phyloP scores from a whole-genome alignment of 768 basidiomycete genomes.

The Suillus ampliporus region DNA sequence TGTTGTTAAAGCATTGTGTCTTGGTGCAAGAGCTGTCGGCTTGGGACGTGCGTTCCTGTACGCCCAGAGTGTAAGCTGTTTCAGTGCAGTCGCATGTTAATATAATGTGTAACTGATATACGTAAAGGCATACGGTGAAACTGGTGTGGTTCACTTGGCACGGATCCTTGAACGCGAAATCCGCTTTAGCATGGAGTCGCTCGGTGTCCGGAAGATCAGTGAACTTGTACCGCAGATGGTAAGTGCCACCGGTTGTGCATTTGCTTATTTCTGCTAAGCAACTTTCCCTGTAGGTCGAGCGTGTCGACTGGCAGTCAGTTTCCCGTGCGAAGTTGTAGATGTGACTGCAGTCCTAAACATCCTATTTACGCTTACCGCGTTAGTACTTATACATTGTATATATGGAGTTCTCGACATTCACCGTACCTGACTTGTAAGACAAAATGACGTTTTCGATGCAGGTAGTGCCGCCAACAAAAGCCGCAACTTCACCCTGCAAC shows the following conservation, averaged over 20 bases:
- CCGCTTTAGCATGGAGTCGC: slow-evolving; percentile 70
- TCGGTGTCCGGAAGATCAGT: slow-evolving; percentile 69
- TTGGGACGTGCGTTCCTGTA: slow-evolving; percentile 87
- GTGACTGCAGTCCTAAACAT: slow-evolving; percentile 25
- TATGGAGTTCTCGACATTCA: not conserved
- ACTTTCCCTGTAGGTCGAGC: slow-evolving; percentile 52
- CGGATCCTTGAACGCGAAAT: slow-evolving; percentile 82
- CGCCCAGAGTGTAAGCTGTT: slow-evolving; percentile 70
- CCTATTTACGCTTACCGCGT: not conserved
- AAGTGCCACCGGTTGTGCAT: slow-evolving; percentile 23
- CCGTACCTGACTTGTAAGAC: not conserved
- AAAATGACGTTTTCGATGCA: not conserved
- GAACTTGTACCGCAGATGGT: slow-evolving; percentile 82
- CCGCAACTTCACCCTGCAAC: not conserved
- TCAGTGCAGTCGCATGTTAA: slow-evolving; percentile 5
- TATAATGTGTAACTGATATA: slow-evolving; percentile 11
- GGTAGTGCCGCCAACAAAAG: not conserved
- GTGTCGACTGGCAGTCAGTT: slow-evolving; percentile 68
- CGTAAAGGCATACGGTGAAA: slow-evolving; percentile 72
- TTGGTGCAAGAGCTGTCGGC: slow-evolving; percentile 88
- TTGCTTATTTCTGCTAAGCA: slow-evolving; percentile 11
- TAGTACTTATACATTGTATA: not conserved
- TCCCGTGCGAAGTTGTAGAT: slow-evolving; percentile 9
- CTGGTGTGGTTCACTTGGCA: slow-evolving; percentile 68
- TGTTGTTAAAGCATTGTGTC: slow-evolving; percentile 87